Conservation (phyloP, 176 grass and related monocot genomes). For the Triticum monococcum region DNA sequence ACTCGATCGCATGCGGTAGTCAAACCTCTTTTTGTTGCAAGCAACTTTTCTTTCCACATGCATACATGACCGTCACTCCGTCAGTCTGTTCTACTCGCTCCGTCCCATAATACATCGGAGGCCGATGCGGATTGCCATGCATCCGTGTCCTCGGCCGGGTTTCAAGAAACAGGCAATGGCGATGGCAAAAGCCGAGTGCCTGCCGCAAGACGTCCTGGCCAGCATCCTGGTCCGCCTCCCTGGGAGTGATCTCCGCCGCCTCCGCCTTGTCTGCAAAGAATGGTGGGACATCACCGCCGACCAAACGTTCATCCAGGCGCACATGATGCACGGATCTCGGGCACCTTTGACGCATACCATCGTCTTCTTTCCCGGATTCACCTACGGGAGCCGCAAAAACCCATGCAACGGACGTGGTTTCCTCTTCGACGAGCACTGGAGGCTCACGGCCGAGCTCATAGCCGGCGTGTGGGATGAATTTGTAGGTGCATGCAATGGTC, state of each 20-base stretch:
- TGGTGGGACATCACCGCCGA: background rate
- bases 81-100: too few relatives aligned
- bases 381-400: background rate
- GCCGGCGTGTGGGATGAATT: background rate
- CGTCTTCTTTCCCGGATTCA: background rate
- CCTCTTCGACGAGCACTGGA: background rate
- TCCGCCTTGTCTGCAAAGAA: background rate
- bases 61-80: too few relatives aligned
- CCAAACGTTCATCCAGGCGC: background rate
- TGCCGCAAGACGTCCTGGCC: background rate
- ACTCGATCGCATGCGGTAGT: too few relatives aligned
- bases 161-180: background rate
- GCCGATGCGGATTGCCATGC: background rate
- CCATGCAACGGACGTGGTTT: background rate
- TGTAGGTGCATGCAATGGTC: background rate
- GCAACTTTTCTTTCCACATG: too few relatives aligned
- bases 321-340: too few relatives aligned
- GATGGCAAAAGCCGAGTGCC: background rate
- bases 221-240: background rate
- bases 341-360: background rate
- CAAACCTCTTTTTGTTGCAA: too few relatives aligned
- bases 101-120: background rate
- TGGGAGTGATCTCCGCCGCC: background rate
- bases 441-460: background rate
- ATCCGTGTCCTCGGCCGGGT: background rate